Evolutionary conservation across 108 stramenopile species (phyloP).

Genomic region (Nitzschia sp.): DNA sequence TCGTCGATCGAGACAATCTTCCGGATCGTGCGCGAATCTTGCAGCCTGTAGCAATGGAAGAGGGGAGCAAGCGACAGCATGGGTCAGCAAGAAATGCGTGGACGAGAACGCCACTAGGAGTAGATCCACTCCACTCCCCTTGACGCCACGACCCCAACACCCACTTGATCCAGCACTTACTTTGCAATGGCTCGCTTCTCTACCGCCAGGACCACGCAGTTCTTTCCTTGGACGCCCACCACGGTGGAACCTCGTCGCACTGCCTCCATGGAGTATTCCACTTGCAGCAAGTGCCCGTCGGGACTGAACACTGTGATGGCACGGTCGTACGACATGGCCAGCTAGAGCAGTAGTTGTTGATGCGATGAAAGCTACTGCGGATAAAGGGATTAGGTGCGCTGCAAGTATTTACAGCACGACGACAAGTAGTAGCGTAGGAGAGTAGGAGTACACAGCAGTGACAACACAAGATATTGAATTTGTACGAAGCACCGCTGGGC

Average conservation of each 20-base stretch:
- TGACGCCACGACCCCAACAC: no score
- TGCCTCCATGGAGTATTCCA: slow-evolving; percentile 99
- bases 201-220: slow-evolving; percentile 97
- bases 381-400: no score
- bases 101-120: not conserved
- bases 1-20: slow-evolving; percentile 98
- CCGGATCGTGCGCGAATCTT: slow-evolving; percentile 98
- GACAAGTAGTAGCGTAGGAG: no score
- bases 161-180: slow-evolving; percentile 49
- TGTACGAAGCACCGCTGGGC: no score
- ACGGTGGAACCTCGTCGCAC: slow-evolving; percentile 97
- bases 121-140: not conserved
- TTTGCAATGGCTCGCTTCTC: slow-evolving; percentile 97
- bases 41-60: slow-evolving; percentile 56
- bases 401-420: no score
- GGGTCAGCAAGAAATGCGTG: not conserved
- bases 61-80: not conserved
- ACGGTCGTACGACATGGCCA: slow-evolving; percentile 94
- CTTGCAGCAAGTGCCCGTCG: slow-evolving; percentile 99
- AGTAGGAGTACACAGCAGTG: no score
- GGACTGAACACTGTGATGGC: slow-evolving; percentile 99
- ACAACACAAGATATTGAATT: no score
- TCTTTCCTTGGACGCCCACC: slow-evolving; percentile 95
- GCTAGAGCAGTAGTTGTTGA: not conserved
- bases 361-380: not conserved